Evolutionary conservation across 257 asterid genomes (phyloP).

Genomic region (Nemophila menziesii): DNA sequence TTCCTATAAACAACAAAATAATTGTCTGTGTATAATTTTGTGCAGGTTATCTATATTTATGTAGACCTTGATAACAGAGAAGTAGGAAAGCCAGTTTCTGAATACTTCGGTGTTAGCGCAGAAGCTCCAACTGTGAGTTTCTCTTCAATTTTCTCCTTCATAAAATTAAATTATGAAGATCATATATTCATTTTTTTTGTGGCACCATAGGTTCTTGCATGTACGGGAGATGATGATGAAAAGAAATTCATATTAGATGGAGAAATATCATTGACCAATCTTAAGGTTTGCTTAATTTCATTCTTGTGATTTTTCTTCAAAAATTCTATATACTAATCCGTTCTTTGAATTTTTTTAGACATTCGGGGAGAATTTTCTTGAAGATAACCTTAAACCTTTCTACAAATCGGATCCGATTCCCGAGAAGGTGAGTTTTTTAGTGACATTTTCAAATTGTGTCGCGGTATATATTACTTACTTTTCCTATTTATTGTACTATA

Average conservation of each 20-base stretch:
- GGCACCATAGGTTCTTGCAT: conserved; percentile 78
- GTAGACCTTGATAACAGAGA: conserved; percentile 76
- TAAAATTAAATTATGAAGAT: neutral
- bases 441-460: neutral
- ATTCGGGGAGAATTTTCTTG: conserved; percentile 66
- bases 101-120: conserved; percentile 65
- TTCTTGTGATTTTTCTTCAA: conserved; percentile 5
- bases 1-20: no score
- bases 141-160: neutral
- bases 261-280: conserved; percentile 44
- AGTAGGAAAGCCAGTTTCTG: conserved; percentile 70
- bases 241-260: conserved; percentile 71
- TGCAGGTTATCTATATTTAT: conserved; percentile 62
- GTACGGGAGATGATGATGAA: conserved; percentile 84
- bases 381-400: conserved; percentile 77
- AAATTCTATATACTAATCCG: conserved; percentile 1
- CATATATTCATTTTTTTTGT: no score
- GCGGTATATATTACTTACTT: neutral
- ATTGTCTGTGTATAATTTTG: neutral
- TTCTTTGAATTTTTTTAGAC: conserved; percentile 29
- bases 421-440: conserved; percentile 36
- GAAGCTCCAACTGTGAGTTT: conserved; percentile 49
- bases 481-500: neutral
- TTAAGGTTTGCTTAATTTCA: conserved; percentile 40
- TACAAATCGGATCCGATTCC: conserved; percentile 87